Percentiles rank a stretch among this genome's conserved stretches.
Evolutionary conservation across 1,284 basidiomycete species (phyloP).

Genomic region (Filobasidium uniguttulatum): DNA sequence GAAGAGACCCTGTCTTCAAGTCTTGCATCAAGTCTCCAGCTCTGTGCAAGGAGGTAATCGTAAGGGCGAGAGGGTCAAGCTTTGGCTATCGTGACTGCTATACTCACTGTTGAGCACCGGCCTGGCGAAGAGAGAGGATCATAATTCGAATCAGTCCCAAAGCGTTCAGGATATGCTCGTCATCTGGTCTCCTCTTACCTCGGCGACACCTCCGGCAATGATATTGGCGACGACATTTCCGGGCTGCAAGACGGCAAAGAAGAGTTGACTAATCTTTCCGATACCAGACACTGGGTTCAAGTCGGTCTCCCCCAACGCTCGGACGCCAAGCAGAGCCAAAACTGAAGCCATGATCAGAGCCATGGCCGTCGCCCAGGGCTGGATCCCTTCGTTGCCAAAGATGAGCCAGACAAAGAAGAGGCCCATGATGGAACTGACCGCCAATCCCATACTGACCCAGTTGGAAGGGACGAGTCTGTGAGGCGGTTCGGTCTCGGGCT

Average conservation of each 20-base stretch:
- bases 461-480: slow-evolving; percentile 64
- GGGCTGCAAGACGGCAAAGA: slow-evolving; percentile 88
- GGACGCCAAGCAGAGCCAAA: slow-evolving; percentile 75
- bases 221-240: slow-evolving; percentile 91
- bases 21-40: slow-evolving; percentile 98
- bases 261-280: slow-evolving; percentile 84
- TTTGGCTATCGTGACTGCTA: not conserved
- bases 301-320: slow-evolving; percentile 84
- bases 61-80: not conserved
- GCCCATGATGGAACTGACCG: slow-evolving; percentile 51
- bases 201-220: slow-evolving; percentile 88
- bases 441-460: slow-evolving; percentile 64
- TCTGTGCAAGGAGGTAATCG: slow-evolving; percentile 37
- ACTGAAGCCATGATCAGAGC: slow-evolving; percentile 71
- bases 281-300: slow-evolving; percentile 80
- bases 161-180: not conserved
- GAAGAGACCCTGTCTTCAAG: slow-evolving; percentile 83
- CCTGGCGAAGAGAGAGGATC: slow-evolving; percentile 26
- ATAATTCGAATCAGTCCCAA: not conserved
- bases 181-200: slow-evolving; percentile 40
- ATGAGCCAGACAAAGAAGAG: slow-evolving; percentile 70
- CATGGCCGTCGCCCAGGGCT: slow-evolving; percentile 80
- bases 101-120: slow-evolving; percentile 78
- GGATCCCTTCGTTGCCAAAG: slow-evolving; percentile 79
- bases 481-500: slow-evolving; percentile 60